These are phyloP conservation scores for Clitopilus hobsonii DNA, from an alignment of 768 basidiomycete genomes.

Conservation along the genomic window DNA sequence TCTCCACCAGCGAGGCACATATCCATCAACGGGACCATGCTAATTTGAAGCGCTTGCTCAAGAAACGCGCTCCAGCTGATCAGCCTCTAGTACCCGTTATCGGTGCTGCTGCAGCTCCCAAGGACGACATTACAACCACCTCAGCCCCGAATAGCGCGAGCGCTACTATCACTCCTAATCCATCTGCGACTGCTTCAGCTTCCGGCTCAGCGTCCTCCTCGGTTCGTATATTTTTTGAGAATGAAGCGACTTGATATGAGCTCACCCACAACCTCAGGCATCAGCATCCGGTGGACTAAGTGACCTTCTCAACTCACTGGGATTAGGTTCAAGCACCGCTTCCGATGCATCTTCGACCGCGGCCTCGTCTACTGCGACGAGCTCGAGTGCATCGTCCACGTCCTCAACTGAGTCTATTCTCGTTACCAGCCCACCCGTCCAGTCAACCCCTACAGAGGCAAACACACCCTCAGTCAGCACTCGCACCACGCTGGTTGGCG, in stretches of 20 bases:
- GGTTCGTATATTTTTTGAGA: neutral
- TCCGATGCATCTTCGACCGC: slow-evolving; percentile 10
- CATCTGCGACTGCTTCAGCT: neutral
- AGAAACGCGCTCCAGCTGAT: slow-evolving; percentile 47
- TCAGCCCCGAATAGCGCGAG: slow-evolving; percentile 8
- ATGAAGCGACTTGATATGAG: neutral
- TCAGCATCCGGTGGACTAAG: neutral
- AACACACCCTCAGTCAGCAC: slow-evolving; percentile 21
- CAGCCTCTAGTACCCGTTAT: slow-evolving; percentile 18
- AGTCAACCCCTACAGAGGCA: slow-evolving; percentile 9
- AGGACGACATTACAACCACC: slow-evolving; percentile 5
- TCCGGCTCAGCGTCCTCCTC: neutral
- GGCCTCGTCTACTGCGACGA: slow-evolving; percentile 6
- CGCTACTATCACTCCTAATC: slow-evolving; percentile 1
- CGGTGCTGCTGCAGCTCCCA: slow-evolving; percentile 27
- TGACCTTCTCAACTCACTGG: neutral
- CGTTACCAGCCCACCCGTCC: slow-evolving; percentile 12
- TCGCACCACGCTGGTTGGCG: slow-evolving; percentile 21
- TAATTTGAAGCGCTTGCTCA: slow-evolving; percentile 60
- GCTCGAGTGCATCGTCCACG: slow-evolving; percentile 4
- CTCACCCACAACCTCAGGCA: neutral
- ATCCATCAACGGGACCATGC: slow-evolving; percentile 50
- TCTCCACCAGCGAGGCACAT: slow-evolving; percentile 40
- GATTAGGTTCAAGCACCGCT: neutral
- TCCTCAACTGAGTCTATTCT: slow-evolving; percentile 10